Evolutionary conservation across 805 yeast species (phyloP), one percentile per base, ranked within the genome.

Genomic region (Starmerella bacillaris): DNA sequence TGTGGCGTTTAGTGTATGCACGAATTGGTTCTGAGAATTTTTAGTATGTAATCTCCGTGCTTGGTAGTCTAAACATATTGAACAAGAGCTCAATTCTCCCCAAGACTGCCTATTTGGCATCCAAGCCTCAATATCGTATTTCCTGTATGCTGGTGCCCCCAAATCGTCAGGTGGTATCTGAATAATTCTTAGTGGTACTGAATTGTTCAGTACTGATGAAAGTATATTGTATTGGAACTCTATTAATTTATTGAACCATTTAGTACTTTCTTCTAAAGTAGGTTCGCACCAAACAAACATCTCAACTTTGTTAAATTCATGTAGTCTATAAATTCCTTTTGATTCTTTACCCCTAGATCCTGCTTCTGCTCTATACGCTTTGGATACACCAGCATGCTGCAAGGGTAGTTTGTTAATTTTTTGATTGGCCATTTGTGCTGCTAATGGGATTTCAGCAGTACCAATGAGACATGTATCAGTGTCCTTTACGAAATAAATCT

Each of bases 331-430:
- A 1, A 89, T 60, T 0, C 98, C 98, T 47, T 75, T 72, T 0
- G 95, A 82, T 45, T 82, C 95, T 44, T 70, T 70, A 2, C 98
- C 98, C 37, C 94, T 68, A 2, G 96, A 89, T 2, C 96, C 98
- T 0, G 98, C 98, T 53, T 89, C 98, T 0, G 95, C 94, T 42
- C 98, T 64, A 51, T 74, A 89, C 42, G 93, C 71, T 43, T 95
- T 64, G 36, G 92, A 76, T 1, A 82, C 64, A 1, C 95, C 98
- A 30, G 24, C 43, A 18, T 36, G 41, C 27, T 18, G 27, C 20
- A 34, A 12, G 34, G 21, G 34, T 14, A 38, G 39, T 3, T 60
- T 46, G 5, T 55, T 50, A 27, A 75, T 58, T 0, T 59, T 55
- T 18, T 61, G 59, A 37, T 75, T 67, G 4, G 75, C 67, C 35